Conservation (phyloP, 169 alveolate genomes). For the Plasmodium vivax region DNA sequence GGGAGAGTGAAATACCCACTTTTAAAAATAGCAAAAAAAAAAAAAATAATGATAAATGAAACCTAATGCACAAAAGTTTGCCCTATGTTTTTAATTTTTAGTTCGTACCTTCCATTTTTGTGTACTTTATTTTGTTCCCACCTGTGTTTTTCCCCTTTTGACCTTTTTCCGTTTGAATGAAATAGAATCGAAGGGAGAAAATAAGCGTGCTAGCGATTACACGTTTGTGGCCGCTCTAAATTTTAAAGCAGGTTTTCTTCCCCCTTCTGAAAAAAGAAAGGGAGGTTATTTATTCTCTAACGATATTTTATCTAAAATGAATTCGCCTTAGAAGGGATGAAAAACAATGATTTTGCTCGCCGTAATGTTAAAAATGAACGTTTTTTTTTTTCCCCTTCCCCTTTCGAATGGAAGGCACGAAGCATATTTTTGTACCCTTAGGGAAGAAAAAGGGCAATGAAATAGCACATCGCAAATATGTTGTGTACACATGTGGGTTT, state of each 20-base stretch:
- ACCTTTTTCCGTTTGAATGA: not conserved
- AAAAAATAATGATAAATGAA: not conserved
- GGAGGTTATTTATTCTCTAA: not conserved
- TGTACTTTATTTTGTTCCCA: not conserved
- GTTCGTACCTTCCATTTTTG: not conserved
- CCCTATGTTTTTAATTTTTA: not conserved
- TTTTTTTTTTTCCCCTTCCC: not conserved
- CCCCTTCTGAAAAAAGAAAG: not conserved
- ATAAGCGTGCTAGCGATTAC: not conserved
- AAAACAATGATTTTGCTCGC: not conserved
- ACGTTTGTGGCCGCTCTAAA: not conserved
- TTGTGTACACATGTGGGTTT: not conserved
- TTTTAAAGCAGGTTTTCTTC: not conserved
- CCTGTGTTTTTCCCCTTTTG: not conserved
- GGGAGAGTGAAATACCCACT: not conserved
- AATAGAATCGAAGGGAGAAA: not conserved
- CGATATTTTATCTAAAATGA: not conserved
- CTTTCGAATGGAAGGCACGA: not conserved
- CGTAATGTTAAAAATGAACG: not conserved
- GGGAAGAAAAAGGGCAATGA: not conserved
- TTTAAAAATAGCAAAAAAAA: not conserved
- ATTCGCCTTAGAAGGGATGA: not conserved
- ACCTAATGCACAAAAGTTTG: not conserved
- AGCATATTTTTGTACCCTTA: not conserved
- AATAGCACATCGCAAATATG: not conserved